Evolutionary conservation across 2,329 filamentous ascomycete species (phyloP).

Genomic region (Fusarium nematophilum): DNA sequence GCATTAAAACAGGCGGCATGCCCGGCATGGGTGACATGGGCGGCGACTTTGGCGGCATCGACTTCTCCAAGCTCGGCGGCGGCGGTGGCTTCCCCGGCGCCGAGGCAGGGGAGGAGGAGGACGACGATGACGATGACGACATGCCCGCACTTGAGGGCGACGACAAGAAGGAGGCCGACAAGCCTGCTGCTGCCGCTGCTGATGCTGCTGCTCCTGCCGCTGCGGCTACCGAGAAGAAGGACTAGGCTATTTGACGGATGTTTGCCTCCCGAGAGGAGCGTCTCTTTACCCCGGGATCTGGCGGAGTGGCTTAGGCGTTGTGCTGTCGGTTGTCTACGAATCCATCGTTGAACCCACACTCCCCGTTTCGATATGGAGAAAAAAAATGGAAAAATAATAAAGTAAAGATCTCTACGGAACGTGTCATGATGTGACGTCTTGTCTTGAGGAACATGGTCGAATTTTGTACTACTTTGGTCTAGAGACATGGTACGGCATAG

Average conservation of each 20-base stretch:
- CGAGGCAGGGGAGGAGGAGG: constrained; percentile 58
- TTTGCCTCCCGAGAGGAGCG: constrained; percentile 34
- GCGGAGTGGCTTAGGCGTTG: constrained; percentile 41
- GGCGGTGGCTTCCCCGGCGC: constrained; percentile 66
- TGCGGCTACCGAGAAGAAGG: constrained; percentile 54
- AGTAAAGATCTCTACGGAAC: constrained; percentile 14
- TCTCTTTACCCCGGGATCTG: constrained; percentile 36
- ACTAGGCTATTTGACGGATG: constrained; percentile 41
- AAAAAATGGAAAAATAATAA: constrained; percentile 39
- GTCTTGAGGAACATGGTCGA: background rate
- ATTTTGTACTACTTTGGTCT: too few species aligned
- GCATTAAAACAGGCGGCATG: constrained; percentile 59
- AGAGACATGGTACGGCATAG: too few species aligned
- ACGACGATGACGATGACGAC: constrained; percentile 79
- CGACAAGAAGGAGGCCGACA: constrained; percentile 55
- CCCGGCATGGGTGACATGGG: constrained; percentile 64
- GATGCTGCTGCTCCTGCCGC: constrained; percentile 46
- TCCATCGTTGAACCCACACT: constrained; percentile 32
- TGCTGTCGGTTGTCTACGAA: constrained; percentile 36
- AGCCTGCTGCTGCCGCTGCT: constrained; percentile 39
- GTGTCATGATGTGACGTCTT: constrained; percentile 3
- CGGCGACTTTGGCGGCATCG: constrained; percentile 86
- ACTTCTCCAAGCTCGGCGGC: constrained; percentile 90
- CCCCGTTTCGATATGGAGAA: constrained; percentile 39
- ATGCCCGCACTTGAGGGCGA: constrained; percentile 84